Conservation (phyloP, 768 basidiomycete genomes). For the Cubamyces sp. region DNA sequence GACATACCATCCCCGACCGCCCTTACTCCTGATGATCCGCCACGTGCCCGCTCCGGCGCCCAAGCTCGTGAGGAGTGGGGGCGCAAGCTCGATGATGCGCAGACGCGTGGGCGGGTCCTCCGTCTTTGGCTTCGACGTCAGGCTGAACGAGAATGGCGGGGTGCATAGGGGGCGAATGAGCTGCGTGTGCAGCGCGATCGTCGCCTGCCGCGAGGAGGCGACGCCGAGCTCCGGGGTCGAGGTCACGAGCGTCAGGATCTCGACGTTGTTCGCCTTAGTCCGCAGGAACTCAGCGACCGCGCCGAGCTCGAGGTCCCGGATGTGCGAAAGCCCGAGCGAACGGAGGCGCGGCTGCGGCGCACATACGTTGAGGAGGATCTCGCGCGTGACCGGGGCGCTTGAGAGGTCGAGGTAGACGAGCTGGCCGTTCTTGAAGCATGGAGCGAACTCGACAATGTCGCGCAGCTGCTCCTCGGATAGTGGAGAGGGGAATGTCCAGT, state of each 20-base stretch:
- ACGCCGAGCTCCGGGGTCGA: constrained; percentile 75
- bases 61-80: constrained; percentile 67
- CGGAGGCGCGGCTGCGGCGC: constrained; percentile 74
- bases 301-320: constrained; percentile 68
- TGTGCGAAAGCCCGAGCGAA: constrained; percentile 89
- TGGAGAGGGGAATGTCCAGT: constrained; percentile 79
- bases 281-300: constrained; percentile 71
- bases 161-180: constrained; percentile 82
- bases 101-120: constrained; percentile 67
- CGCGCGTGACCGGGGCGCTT: constrained; percentile 70
- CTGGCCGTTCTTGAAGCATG: constrained; percentile 75
- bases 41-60: constrained; percentile 84
- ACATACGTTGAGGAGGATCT: constrained; percentile 53
- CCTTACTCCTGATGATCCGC: constrained; percentile 90
- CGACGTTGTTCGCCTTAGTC: constrained; percentile 72
- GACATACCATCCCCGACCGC: constrained; percentile 94
- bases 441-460: constrained; percentile 71
- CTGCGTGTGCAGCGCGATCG: constrained; percentile 75
- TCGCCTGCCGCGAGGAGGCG: constrained; percentile 64
- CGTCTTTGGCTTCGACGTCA: constrained; percentile 38
- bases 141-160: constrained; percentile 72
- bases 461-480: constrained; percentile 67
- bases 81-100: constrained; percentile 86
- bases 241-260: constrained; percentile 80
- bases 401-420: constrained; percentile 92